Base-by-base conservation (phyloP, 176 grass and related monocot genomes). In the Typha latifolia region DNA sequence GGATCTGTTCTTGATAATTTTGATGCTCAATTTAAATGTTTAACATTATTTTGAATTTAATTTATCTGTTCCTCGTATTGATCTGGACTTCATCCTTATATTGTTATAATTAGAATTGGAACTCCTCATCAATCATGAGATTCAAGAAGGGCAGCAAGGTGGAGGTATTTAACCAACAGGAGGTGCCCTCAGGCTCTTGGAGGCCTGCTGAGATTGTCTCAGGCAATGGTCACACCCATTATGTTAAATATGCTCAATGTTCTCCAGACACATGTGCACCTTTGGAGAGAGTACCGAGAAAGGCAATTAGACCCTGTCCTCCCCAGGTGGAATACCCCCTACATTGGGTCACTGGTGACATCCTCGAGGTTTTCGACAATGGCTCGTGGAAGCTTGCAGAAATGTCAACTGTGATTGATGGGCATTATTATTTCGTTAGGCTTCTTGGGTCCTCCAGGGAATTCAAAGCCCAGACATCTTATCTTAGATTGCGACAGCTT, bases 381-480 rank as follows among this genome's bases (percentile, higher is more conserved):
- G 81, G 78, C 57, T 76, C 79, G 4, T 96, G 91, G 91, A 96
- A 84, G 79, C 69, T 82, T 72, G 91, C 77, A 0, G 80, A 88
- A 65, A 66, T 90, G 8, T 29, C 76, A 52, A 71, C 48, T 49
- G 74, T 81, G 10, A 66, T 84, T 70, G 83, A 66, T 63, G 72
- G 66, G 27, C 63, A 74, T 61, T 81, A 78, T 34, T 84, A 79
- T 76, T 70, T 86, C 12, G 72, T 92, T 12, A 83, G 83, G 22
- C 75, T 92, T 31, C 70, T 92, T 18, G 85, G 85, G 56, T 84
- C 72, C 7, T 86, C 64, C 27, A 51, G 66, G 37, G 92, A 82
- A 76, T 79, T 97, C 48, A 68, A 22, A 57, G 78, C 74, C 50
- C 49, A 70, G 66, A 73, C 49, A 69, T 72, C 74, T 5, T 74